Evolutionary conservation across 495 filamentous ascomycete genomes (phyloP).

Genomic region (Xylaria intraflava): DNA sequence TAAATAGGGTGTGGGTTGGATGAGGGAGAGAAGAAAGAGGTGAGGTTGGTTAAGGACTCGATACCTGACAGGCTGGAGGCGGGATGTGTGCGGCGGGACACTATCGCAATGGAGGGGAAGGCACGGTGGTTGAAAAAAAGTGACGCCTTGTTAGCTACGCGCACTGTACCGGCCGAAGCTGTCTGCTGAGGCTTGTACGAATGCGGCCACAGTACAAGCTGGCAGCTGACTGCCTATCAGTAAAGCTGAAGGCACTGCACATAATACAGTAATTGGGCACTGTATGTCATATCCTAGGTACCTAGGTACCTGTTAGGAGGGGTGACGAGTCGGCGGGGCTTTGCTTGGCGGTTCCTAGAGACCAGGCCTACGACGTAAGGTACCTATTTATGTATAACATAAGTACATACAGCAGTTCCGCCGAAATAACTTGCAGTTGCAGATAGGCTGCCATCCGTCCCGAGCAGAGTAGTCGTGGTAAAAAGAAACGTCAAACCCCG

Average conservation of each 20-base stretch:
- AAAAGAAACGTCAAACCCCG: too few species aligned
- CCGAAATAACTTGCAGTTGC: too few species aligned
- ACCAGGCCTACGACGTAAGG: too few species aligned
- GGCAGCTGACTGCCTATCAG: background rate
- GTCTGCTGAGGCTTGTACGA: background rate
- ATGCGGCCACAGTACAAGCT: background rate
- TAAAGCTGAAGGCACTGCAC: conserved; percentile 2
- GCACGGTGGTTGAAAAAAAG: conserved; percentile 19
- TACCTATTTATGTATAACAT: too few species aligned
- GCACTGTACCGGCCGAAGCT: background rate
- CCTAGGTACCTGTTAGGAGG: background rate
- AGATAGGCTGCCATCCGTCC: too few species aligned
- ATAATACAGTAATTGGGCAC: background rate
- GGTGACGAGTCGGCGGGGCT: conserved; percentile 13
- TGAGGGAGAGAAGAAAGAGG: conserved; percentile 7
- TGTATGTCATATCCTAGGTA: background rate
- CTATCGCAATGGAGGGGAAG: conserved; percentile 31
- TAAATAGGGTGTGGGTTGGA: conserved; percentile 1
- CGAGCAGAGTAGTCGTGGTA: too few species aligned
- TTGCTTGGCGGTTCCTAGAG: background rate
- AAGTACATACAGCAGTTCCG: too few species aligned
- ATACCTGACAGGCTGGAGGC: conserved; percentile 20
- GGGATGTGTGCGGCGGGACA: conserved; percentile 25
- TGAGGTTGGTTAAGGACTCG: conserved; percentile 10
- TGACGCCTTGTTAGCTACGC: conserved; percentile 1